phyloP scores from a whole-genome alignment of 805 yeast species.

The Nakazawaea wickerhamii region DNA sequence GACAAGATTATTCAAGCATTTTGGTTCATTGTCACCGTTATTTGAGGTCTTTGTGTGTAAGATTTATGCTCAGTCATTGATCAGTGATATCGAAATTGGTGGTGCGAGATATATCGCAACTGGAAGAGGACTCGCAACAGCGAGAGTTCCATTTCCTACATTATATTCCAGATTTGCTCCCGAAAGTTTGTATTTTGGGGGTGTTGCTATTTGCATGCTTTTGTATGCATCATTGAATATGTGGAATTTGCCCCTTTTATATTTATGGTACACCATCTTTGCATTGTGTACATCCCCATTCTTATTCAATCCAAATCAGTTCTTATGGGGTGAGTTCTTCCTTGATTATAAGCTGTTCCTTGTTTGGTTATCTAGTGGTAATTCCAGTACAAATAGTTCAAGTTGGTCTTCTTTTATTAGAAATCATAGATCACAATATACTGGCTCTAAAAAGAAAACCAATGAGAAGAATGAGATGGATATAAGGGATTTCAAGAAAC shows the following conservation, averaged over 20 bases:
- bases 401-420: constrained; percentile 48
- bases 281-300: constrained; percentile 70
- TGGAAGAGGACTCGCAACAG: constrained; percentile 78
- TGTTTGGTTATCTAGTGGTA: constrained; percentile 48
- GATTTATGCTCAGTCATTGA: constrained; percentile 65
- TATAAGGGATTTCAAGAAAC: constrained; percentile 41
- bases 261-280: constrained; percentile 68
- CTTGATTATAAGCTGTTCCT: constrained; percentile 58
- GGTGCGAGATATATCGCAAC: constrained; percentile 82
- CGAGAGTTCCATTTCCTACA: constrained; percentile 58
- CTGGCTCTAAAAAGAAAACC: constrained; percentile 48
- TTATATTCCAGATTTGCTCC: constrained; percentile 66
- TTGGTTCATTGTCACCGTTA: constrained; percentile 66
- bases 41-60: constrained; percentile 79
- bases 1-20: constrained; percentile 58
- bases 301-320: constrained; percentile 74
- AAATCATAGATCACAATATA: constrained; percentile 44
- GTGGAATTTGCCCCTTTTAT: constrained; percentile 56
- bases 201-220: constrained; percentile 43
- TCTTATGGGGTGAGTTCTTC: constrained; percentile 62
- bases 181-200: constrained; percentile 63
- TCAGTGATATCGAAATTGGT: constrained; percentile 65
- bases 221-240: constrained; percentile 52
- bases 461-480: constrained; percentile 33
- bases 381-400: constrained; percentile 28